A percentile compares a stretch with the other conserved stretches of the same genome.
These are phyloP conservation scores for Picea sitchensis DNA, from an alignment of 75 land plant species.

Conservation along the genomic window DNA sequence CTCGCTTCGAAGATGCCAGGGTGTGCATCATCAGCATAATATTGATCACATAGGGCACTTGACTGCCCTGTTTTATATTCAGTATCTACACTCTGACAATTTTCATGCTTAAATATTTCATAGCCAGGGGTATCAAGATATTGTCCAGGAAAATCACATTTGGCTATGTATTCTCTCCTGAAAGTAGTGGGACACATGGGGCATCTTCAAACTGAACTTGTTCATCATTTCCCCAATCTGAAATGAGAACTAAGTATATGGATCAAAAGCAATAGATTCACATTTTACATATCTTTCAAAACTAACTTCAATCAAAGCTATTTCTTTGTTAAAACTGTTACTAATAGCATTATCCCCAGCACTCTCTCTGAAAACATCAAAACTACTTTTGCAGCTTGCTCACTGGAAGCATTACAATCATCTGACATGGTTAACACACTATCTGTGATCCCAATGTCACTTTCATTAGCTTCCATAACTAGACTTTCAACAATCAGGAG, in stretches of 20 bases:
- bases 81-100: not conserved
- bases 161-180: not conserved
- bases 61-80: not conserved
- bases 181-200: not conserved
- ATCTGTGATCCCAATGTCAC: too few species aligned
- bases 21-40: not conserved
- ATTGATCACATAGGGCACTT: not conserved
- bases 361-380: not conserved
- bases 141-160: not conserved
- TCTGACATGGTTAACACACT: too few species aligned
- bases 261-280: not conserved
- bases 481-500: too few species aligned
- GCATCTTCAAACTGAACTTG: not conserved
- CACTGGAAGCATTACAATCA: too few species aligned
- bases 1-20: not conserved
- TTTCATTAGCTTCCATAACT: too few species aligned
- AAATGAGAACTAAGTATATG: not conserved
- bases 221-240: not conserved
- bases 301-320: not conserved
- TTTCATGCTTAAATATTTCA: not conserved
- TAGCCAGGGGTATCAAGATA: not conserved
- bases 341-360: not conserved
- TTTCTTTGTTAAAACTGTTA: not conserved
- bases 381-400: too few species aligned
- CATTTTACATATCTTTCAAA: not conserved